Percentiles rank a stretch among this genome's conserved stretches.
Evolutionary conservation across 179 eudicot genomes (phyloP).

Genomic region (Silene noctiflora): DNA sequence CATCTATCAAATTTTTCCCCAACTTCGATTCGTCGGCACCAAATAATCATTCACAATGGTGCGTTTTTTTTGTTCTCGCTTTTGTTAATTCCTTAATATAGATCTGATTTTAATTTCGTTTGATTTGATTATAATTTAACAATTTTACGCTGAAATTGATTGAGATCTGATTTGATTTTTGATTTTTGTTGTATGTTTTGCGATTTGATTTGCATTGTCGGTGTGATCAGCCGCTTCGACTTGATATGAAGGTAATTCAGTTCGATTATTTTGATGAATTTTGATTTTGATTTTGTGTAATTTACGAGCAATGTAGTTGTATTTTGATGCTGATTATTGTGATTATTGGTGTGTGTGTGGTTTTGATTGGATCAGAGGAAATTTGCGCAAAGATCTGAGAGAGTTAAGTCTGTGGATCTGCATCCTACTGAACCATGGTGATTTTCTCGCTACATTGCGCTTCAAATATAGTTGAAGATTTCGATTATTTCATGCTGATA

Average conservation of each 20-base stretch:
- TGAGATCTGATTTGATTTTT: conserved; percentile 31
- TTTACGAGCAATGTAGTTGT: background rate
- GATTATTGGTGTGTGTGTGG: background rate
- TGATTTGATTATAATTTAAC: conserved; percentile 10
- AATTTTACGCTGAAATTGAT: background rate
- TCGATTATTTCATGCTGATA: background rate
- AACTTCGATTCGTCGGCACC: conserved; percentile 12
- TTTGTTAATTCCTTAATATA: background rate
- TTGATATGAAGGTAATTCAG: conserved; percentile 71
- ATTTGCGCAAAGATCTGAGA: conserved; percentile 87
- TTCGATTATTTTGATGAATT: background rate
- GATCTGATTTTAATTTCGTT: conserved; percentile 10
- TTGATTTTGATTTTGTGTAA: background rate
- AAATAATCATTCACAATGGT: conserved; percentile 30
- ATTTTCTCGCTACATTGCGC: conserved; percentile 1
- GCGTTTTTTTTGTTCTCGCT: background rate
- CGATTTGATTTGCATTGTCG: background rate
- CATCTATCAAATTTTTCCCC: background rate
- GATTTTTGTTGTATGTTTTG: background rate
- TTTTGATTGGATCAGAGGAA: conserved; percentile 56
- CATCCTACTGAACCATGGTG: conserved; percentile 98
- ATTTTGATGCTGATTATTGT: conserved; percentile 21
- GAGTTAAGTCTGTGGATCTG: conserved; percentile 92
- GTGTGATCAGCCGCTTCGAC: conserved; percentile 65
- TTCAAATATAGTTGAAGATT: background rate